These are phyloP conservation scores for Fusarium beomiforme DNA, from an alignment of 2,329 filamentous ascomycete species.

Conservation along the genomic window DNA sequence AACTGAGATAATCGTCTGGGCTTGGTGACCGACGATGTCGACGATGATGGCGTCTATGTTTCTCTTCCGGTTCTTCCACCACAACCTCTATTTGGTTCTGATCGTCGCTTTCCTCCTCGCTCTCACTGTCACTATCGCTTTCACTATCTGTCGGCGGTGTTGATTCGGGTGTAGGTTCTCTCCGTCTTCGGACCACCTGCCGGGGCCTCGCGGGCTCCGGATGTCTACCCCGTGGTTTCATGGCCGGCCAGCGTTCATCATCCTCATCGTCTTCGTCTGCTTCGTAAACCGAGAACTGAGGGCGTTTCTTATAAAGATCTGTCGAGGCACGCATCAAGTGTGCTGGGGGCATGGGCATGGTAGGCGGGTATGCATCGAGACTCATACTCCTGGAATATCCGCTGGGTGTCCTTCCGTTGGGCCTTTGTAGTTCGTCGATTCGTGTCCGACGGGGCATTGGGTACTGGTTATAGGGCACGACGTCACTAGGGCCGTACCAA, in stretches of 20 bases:
- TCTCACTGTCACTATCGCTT: slow-evolving; percentile 23
- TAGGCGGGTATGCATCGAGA: slow-evolving; percentile 43
- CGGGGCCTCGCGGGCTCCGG: slow-evolving; percentile 31
- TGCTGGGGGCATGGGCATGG: slow-evolving; percentile 44
- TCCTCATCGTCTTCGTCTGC: slow-evolving; percentile 40
- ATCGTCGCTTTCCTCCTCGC: slow-evolving; percentile 27
- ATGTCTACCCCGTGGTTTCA: slow-evolving; percentile 34
- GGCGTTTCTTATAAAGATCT: slow-evolving; percentile 45
- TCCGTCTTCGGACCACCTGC: slow-evolving; percentile 24
- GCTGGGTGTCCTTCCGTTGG: slow-evolving; percentile 44
- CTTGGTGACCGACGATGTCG: slow-evolving; percentile 35
- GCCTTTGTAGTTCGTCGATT: slow-evolving; percentile 47
- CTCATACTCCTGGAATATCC: slow-evolving; percentile 43
- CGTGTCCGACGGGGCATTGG: slow-evolving; percentile 44
- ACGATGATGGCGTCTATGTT: slow-evolving; percentile 29
- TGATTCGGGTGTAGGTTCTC: slow-evolving; percentile 33
- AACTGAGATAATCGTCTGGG: slow-evolving; percentile 42
- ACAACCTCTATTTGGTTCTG: slow-evolving; percentile 38
- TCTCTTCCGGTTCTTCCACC: slow-evolving; percentile 44
- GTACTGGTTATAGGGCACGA: slow-evolving; percentile 38
- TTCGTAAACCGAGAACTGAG: slow-evolving; percentile 42
- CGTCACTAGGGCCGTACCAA: slow-evolving; percentile 42
- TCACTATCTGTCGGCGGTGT: slow-evolving; percentile 29
- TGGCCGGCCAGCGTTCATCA: slow-evolving; percentile 23
- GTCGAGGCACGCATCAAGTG: slow-evolving; percentile 44